These are phyloP conservation scores for Drechslera avenae DNA, from an alignment of 2,329 filamentous ascomycete genomes.

Conservation along the genomic window DNA sequence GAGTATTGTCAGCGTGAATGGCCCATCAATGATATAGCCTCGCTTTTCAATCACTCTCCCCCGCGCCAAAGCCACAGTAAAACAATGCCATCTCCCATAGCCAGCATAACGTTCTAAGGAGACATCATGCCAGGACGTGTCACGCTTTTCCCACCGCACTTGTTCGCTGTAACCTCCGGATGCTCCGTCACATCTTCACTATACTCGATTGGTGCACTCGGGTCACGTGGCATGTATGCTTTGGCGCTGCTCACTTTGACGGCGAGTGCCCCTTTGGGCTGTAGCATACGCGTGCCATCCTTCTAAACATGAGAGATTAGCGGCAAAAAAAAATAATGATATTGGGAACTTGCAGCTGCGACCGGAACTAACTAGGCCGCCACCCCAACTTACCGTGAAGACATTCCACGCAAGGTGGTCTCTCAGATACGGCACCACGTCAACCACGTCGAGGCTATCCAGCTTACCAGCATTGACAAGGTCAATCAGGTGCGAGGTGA, in stretches of 20 bases:
- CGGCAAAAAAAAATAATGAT: too few species aligned
- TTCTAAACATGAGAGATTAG: too few species aligned
- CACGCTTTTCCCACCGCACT: neutral
- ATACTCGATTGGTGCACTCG: slow-evolving; percentile 22
- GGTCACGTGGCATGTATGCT: slow-evolving; percentile 25
- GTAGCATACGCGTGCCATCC: slow-evolving; percentile 10
- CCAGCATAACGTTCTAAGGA: neutral
- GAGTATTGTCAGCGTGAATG: too few species aligned
- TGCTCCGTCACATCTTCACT: slow-evolving; percentile 15
- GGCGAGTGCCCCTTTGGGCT: slow-evolving; percentile 14
- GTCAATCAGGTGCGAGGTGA: slow-evolving; percentile 37
- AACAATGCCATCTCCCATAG: too few species aligned
- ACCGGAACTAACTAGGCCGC: too few species aligned
- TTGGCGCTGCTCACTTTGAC: slow-evolving; percentile 24
- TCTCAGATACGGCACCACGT: slow-evolving; percentile 37
- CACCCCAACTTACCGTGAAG: slow-evolving; percentile 30
- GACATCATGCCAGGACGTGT: neutral
- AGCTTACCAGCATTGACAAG: slow-evolving; percentile 24
- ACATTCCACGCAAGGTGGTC: slow-evolving; percentile 38
- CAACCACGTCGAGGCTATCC: slow-evolving; percentile 21
- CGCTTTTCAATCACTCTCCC: too few species aligned
- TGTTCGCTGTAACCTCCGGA: slow-evolving; percentile 10
- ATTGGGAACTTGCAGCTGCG: too few species aligned
- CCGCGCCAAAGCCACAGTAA: too few species aligned
- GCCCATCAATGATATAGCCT: too few species aligned